Evolutionary conservation across 73 alveolate species (phyloP).

Genomic region (Paramecium biaurelia): DNA sequence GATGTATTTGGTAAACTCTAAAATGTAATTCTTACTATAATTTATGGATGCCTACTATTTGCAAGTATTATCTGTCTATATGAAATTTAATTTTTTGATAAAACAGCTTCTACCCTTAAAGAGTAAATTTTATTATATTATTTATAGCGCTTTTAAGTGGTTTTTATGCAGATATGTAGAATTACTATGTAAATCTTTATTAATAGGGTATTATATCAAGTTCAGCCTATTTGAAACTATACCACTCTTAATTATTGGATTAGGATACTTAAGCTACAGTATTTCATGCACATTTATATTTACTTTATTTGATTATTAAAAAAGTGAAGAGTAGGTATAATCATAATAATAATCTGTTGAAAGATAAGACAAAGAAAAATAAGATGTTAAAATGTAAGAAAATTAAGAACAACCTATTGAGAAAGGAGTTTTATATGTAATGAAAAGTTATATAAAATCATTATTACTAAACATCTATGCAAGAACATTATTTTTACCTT

Average conservation of each 20-base stretch:
- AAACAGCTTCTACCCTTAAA: background rate
- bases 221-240: background rate
- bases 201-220: background rate
- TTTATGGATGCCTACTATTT: background rate
- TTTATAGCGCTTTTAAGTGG: background rate
- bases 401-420: background rate
- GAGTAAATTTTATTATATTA: background rate
- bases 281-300: background rate
- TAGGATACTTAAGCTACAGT: background rate
- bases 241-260: background rate
- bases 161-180: background rate
- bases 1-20: background rate
- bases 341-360: background rate
- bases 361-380: background rate
- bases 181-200: background rate
- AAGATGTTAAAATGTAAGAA: background rate
- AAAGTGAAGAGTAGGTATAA: background rate
- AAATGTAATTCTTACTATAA: background rate
- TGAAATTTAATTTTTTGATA: background rate
- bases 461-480: slow-evolving; percentile 1
- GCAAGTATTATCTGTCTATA: background rate
- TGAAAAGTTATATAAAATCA: background rate
- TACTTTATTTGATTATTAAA: background rate
- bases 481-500: slow-evolving; percentile 18
- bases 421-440: background rate